These are phyloP conservation scores for Cupressus sempervirens DNA, from an alignment of 75 land plant genomes.

Conservation along the genomic window DNA sequence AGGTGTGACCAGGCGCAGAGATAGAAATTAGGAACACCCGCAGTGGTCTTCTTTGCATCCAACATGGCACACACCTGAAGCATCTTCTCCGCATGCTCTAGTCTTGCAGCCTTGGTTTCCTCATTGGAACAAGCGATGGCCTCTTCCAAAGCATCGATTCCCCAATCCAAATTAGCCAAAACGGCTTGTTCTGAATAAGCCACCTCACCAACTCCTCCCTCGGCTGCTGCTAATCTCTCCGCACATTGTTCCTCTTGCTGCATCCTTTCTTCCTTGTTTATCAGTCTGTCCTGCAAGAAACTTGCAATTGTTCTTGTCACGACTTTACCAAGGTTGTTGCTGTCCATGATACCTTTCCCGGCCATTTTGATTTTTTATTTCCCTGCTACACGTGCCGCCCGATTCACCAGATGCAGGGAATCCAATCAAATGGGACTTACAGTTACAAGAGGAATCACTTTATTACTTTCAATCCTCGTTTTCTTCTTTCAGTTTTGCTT, in stretches of 20 bases:
- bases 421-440: not conserved
- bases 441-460: not conserved
- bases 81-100: slow-evolving; percentile 71
- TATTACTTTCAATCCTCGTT: too few species aligned
- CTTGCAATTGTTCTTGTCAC: slow-evolving; percentile 26
- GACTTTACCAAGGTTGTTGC: slow-evolving; percentile 23
- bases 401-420: too few species aligned
- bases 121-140: slow-evolving; percentile 46
- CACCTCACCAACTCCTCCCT: slow-evolving; percentile 22
- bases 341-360: slow-evolving; percentile 20
- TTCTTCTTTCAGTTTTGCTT: too few species aligned
- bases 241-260: slow-evolving; percentile 56
- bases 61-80: slow-evolving; percentile 61
- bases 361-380: not conserved
- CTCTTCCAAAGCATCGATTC: slow-evolving; percentile 64
- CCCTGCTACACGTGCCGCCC: not conserved
- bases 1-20: slow-evolving; percentile 64
- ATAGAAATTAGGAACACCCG: slow-evolving; percentile 61
- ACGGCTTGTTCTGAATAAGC: slow-evolving; percentile 55
- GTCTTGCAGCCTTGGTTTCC: slow-evolving; percentile 55
- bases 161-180: slow-evolving; percentile 65
- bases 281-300: slow-evolving; percentile 40
- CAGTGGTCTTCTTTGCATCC: slow-evolving; percentile 40
- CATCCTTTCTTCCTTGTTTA: slow-evolving; percentile 27
- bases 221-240: slow-evolving; percentile 42